Percentiles rank a stretch among this genome's conserved stretches.
phyloP scores from a whole-genome alignment of 2,329 filamentous ascomycete genomes.

The Diaporthe sp. region DNA sequence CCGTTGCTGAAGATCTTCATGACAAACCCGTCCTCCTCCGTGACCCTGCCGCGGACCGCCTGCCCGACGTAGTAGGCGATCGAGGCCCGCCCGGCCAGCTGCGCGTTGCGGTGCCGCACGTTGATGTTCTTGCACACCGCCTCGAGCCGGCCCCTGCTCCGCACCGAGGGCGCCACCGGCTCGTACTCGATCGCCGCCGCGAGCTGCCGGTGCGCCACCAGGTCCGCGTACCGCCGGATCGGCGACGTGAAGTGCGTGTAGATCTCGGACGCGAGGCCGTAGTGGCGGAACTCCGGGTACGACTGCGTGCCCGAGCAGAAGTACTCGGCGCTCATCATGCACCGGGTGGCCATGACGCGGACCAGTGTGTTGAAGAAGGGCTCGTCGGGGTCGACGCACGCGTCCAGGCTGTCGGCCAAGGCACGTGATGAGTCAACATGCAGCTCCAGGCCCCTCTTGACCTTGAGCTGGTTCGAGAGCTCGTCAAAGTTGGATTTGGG shows the following conservation, averaged over 20 bases:
- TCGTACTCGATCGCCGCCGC: constrained; percentile 96
- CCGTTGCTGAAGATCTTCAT: constrained; percentile 99
- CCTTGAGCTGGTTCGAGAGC: constrained; percentile 88
- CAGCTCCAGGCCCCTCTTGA: constrained; percentile 86
- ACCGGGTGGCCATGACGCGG: constrained; percentile 96
- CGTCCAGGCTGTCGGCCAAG: constrained; percentile 92
- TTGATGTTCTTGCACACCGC: constrained; percentile 99
- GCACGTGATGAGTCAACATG: constrained; percentile 89
- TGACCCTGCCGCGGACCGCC: constrained; percentile 83
- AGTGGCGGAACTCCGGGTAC: constrained; percentile 95
- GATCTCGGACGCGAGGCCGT: constrained; percentile 95
- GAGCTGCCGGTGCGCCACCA: constrained; percentile 93
- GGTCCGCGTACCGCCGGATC: constrained; percentile 97
- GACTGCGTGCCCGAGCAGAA: constrained; percentile 95
- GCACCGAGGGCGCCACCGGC: constrained; percentile 83
- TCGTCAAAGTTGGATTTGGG: constrained; percentile 98
- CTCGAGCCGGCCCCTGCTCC: constrained; percentile 87
- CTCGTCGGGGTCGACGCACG: constrained; percentile 82
- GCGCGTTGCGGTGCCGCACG: constrained; percentile 94
- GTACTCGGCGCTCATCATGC: constrained; percentile 99
- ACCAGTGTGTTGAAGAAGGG: constrained; percentile 99
- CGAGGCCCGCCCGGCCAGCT: constrained; percentile 92
- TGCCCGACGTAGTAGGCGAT: constrained; percentile 99
- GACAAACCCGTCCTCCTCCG: constrained; percentile 92
- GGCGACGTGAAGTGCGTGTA: constrained; percentile 99